Evolutionary conservation across 1,284 basidiomycete species (phyloP), one percentile per base, ranked within the genome.

Genomic region (Fomitopsis betulina): DNA sequence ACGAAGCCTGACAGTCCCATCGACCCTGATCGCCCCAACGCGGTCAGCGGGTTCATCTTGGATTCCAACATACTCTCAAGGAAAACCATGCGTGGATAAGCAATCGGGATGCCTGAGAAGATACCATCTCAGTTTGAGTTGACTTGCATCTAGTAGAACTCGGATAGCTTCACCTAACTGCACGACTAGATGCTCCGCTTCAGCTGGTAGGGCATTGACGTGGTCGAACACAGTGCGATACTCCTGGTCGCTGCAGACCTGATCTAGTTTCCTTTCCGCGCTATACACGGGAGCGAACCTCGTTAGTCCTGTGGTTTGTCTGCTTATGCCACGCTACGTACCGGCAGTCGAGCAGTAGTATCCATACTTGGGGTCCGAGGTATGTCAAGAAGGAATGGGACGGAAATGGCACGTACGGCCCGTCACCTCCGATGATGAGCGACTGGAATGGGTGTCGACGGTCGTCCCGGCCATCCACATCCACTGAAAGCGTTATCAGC

Each of bases 11-110:
- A 82, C 35, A 95, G 71, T 21, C 89, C 89, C 52, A 91, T 62
- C 0, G 79, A 75, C 3, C 87, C 86, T 45, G 73, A 72, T 66
- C 80, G 82, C 2, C 88, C 90, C 10, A 96, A 76, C 2, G 85
- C 80, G 37, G 89, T 84, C 51, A 95, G 72, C 1, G 94, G 94
- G 68, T 96, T 96, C 55, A 87, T 78, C 71, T 90, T 94, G 50
- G 83, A 87, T 45, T 89, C 89, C 39, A 96, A 75, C n/a, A 86
- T 80, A 38, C 72, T 79, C 72, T 91, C 90, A 61, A 96, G 75
- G 71, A 96, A 94, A 2, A 93, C 91, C 91, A 97, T 93, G 52
- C 95, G 87, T 21, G 95, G 94, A 71, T 97, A 96, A 9, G 92
- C 92, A 62, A 90, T 89, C 0, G 90, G 90, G 54, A 92, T 85